Evolutionary conservation across 139 green algal genomes (phyloP).

Genomic region (Pedinophyceae sp.): DNA sequence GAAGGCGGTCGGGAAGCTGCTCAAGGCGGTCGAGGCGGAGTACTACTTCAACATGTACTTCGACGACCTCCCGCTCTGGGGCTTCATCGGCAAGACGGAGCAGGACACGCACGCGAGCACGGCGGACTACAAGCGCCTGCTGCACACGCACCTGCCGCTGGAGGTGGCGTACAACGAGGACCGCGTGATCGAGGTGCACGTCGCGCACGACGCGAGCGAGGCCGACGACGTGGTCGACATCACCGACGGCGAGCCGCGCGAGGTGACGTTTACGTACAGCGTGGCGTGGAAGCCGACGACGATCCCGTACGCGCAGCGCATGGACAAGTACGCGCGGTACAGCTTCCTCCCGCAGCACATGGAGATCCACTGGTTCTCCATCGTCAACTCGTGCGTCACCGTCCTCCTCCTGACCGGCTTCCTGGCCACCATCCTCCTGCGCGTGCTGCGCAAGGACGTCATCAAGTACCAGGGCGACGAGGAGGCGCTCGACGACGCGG

Average conservation of each 20-base stretch:
- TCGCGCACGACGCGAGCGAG: conserved; percentile 30
- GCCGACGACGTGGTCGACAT: conserved; percentile 81
- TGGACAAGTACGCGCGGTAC: conserved; percentile 81
- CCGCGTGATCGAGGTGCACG: conserved; percentile 32
- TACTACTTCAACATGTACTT: conserved; percentile 96
- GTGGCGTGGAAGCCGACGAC: conserved; percentile 60
- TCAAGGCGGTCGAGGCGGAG: conserved; percentile 52
- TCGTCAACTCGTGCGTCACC: conserved; percentile 91
- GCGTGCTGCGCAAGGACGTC: conserved; percentile 87
- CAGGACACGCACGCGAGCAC: conserved; percentile 11
- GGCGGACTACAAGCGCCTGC: background rate
- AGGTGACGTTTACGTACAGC: conserved; percentile 58
- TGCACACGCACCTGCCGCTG: conserved; percentile 7
- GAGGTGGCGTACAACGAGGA: conserved; percentile 54
- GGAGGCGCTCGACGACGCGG: background rate
- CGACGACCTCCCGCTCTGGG: conserved; percentile 84
- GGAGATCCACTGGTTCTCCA: conserved; percentile 96
- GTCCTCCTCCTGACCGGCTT: conserved; percentile 90
- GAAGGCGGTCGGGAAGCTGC: conserved; percentile 64
- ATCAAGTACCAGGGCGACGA: conserved; percentile 61
- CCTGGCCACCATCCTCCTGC: conserved; percentile 87
- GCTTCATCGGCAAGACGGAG: conserved; percentile 36
- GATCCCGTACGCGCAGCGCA: conserved; percentile 54
- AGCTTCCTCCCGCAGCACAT: conserved; percentile 84
- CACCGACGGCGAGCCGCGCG: conserved; percentile 12